A percentile compares a stretch with the other conserved stretches of the same genome.
These are phyloP conservation scores for Pythium dissimile DNA, from an alignment of 352 stramenopile genomes.

Conservation along the genomic window DNA sequence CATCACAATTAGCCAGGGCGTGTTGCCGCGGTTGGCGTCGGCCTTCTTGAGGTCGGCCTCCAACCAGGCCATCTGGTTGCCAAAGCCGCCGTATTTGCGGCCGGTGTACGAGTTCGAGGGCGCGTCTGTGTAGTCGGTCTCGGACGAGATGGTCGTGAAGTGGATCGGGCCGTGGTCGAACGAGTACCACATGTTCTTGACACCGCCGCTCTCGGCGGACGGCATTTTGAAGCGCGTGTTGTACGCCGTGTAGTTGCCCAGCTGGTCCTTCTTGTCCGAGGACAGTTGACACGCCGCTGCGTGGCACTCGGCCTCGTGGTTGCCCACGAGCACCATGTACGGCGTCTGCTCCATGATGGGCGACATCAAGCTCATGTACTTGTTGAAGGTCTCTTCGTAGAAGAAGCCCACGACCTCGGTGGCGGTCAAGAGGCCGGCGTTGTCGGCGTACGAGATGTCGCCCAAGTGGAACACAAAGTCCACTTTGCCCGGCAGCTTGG, in stretches of 20 bases:
- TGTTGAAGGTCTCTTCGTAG: conserved; percentile 87
- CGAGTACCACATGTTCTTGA: conserved; percentile 87
- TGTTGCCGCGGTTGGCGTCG: conserved; percentile 34
- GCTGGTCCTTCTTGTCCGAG: conserved; percentile 35
- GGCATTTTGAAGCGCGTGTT: conserved; percentile 88
- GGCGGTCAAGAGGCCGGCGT: conserved; percentile 17
- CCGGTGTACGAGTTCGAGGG: conserved; percentile 23
- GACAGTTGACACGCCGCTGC: conserved; percentile 56
- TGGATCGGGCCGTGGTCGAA: conserved; percentile 84
- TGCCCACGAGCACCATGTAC: conserved; percentile 84
- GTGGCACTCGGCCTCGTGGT: conserved; percentile 89
- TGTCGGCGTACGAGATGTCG: conserved; percentile 57
- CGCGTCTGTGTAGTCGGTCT: conserved; percentile 54
- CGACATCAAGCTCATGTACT: conserved; percentile 70
- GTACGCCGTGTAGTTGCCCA: conserved; percentile 83
- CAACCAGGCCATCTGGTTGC: conserved; percentile 46
- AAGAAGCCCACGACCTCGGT: conserved; percentile 54
- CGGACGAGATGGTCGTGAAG: conserved; percentile 79
- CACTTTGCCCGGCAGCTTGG: conserved; percentile 27
- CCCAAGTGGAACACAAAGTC: conserved; percentile 73
- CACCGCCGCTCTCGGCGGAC: conserved; percentile 46
- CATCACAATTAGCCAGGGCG: conserved; percentile 49
- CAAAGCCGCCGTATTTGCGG: conserved; percentile 25
- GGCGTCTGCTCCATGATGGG: conserved; percentile 49
- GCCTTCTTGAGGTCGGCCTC: conserved; percentile 50